Conservation (phyloP, 345 rosid species). For the Gynandropsis gynandra region DNA sequence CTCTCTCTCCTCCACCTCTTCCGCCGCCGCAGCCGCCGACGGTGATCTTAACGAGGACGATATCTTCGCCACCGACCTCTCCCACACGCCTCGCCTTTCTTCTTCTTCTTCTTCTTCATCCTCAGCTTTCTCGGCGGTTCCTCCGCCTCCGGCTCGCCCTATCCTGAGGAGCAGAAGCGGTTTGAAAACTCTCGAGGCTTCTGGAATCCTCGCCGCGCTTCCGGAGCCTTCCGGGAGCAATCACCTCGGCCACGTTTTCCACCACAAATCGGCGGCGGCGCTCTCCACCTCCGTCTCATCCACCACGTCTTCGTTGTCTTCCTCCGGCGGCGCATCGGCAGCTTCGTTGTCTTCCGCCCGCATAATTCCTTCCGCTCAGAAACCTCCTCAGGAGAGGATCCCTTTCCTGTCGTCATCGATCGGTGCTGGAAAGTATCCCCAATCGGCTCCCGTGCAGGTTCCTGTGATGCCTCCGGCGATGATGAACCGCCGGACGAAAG, state of each 20-base stretch:
- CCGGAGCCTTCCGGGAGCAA: constrained; percentile 37
- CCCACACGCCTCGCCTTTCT: constrained; percentile 24
- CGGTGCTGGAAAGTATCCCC: constrained; percentile 27
- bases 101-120: constrained; percentile 16
- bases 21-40: constrained; percentile 27
- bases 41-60: constrained; percentile 70
- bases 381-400: constrained; percentile 43
- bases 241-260: constrained; percentile 35
- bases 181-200: constrained; percentile 40
- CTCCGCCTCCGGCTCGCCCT: constrained; percentile 22
- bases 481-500: constrained; percentile 18
- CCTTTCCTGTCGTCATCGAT: constrained; percentile 17
- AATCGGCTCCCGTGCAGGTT: constrained; percentile 56
- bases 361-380: constrained; percentile 42
- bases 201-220: constrained; percentile 76
- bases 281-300: constrained; percentile 35
- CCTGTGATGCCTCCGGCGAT: constrained; percentile 29
- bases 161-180: constrained; percentile 26
- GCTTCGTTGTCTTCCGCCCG: constrained; percentile 34
- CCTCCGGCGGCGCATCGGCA: constrained; percentile 29
- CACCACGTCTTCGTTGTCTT: constrained; percentile 34
- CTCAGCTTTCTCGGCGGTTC: neutral
- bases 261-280: constrained; percentile 47
- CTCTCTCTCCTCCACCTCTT: constrained; percentile 20
- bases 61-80: constrained; percentile 48